Base-by-base conservation (phyloP, 2,329 filamentous ascomycete species). In the Pyrenophora seminiperda region DNA sequence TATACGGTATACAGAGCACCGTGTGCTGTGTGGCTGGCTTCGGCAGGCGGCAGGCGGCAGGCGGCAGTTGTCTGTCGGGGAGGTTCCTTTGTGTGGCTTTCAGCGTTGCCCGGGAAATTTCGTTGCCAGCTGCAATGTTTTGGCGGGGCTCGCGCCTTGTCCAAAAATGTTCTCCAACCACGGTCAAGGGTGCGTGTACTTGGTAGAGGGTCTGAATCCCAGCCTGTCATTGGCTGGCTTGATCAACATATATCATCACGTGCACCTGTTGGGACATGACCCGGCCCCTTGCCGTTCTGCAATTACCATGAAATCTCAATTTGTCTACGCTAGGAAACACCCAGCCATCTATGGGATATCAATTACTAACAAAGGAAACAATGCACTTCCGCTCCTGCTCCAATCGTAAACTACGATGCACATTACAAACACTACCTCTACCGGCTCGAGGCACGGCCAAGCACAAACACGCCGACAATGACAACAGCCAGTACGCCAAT, bases 401-500 rank as follows among this genome's bases (percentile, higher is more conserved):
- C 37, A 45, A 31, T 10, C 31, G 27, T 33, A 39, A 14, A 34
- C 33, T 43, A 42, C 29, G 14, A 20, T 4, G 3, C 6, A n/a
- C 31, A 24, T n/a, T 10, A 30, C 7, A 24, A 13, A 32, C 9
- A 27, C 19, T 19, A 15, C 14, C 20, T 29, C 38, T 52, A 57
- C 31, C 54, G 54, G 76, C 75, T 79, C 13, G 76, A 80, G 33
- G 86, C 77, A 58, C 91, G 85, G 53, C 90, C 86, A 65, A 99
- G 85, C 33, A 91, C 86, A 76, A 99, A 99, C 9, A 97, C 93
- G 59, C 90, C 90, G 32, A 95, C 81, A 74, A 99, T 96, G 30
- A 96, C 92, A 34, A 95, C 90, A 7, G 93, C 94, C 67, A 99
- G 77, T n/a, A 92, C 92, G 49, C 94, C 91, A 70, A 99, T 93